Percentiles rank a stretch among this genome's conserved stretches.
phyloP scores from a whole-genome alignment of 306 rosid genomes.

The Morella rubra region DNA sequence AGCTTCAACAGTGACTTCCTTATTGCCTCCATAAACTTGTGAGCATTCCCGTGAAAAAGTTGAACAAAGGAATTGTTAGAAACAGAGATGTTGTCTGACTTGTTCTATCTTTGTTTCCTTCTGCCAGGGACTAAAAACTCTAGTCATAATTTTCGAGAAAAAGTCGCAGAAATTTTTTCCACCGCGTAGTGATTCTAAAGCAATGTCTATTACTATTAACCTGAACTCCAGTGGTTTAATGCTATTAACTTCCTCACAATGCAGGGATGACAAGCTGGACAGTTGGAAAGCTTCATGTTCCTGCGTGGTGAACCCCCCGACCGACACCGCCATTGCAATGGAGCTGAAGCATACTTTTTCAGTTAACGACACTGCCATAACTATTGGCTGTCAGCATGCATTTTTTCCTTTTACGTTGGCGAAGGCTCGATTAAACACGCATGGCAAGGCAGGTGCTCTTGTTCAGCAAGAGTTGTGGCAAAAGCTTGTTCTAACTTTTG shows the following conservation, averaged over 20 bases:
- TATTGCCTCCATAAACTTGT: constrained; percentile 57
- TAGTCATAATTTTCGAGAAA: not conserved
- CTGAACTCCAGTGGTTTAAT: constrained; percentile 7
- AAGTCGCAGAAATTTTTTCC: not conserved
- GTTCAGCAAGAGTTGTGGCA: constrained; percentile 60
- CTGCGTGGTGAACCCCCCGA: constrained; percentile 50
- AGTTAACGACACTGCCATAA: constrained; percentile 33
- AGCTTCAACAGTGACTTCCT: constrained; percentile 47
- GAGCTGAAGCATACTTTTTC: constrained; percentile 58
- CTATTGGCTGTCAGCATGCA: constrained; percentile 65
- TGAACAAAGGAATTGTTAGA: constrained; percentile 7
- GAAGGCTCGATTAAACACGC: constrained; percentile 51
- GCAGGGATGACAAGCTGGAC: constrained; percentile 65
- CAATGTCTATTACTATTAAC: constrained; percentile 6
- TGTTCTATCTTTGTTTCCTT: too few relatives aligned
- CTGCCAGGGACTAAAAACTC: too few relatives aligned
- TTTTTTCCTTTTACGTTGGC: constrained; percentile 42
- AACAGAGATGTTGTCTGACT: not conserved
- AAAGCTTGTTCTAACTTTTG: constrained; percentile 43
- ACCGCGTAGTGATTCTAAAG: not conserved
- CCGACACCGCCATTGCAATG: constrained; percentile 61
- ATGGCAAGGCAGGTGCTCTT: constrained; percentile 49
- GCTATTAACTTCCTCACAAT: constrained; percentile 23
- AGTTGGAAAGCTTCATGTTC: constrained; percentile 49
- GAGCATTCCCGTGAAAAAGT: constrained; percentile 36